Evolutionary conservation across 139 green algal genomes (phyloP), one percentile per base, ranked within the genome.

Genomic region (Asterochloris erici): DNA sequence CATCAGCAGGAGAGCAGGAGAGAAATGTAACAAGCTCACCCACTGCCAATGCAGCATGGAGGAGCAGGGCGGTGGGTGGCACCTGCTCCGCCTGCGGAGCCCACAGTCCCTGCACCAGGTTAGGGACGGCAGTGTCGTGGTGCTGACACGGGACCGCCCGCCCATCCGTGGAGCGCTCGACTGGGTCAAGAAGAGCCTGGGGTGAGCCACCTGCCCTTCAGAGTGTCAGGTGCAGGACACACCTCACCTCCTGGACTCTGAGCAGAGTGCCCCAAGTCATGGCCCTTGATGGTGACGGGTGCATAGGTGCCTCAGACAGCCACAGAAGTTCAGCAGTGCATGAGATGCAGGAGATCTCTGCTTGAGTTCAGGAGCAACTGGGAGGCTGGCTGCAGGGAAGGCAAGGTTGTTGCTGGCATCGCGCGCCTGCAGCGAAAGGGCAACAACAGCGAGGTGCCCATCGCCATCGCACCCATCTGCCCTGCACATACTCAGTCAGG

Each of bases 21-120:
- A 73, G 23, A 54, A 6, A 54, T 54, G 38, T 54, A 54, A 54
- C 38, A 10, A 54, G 4, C 38, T 6, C 1, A 73, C 21, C 66
- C 2, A 73, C 19, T 26, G 66, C 19, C 66, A 62, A 1, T 81
- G 70, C 62, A 82, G 85, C 60, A 69, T 89, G 21, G 86, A 89
- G 78, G 81, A 89, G 71, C 47, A 79, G 77, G 81, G 69, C 10
- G 79, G 80, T 2, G 87, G 89, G 19, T 89, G 84, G 85, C 54
- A 47, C 60, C 54, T 13, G 60, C 68, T 21, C 0, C 62, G 28
- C 78, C 38, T 73, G 26, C 73, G 63, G 68, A 80, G 76, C 76
- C 76, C 9, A n/a, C 23, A 64, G 17, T 26, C 70, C 76, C 21
- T n/a, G 60, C 54, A 80, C 21, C 60, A 68, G 60, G 26, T 74